Percentiles rank a stretch among this genome's conserved stretches.
Conservation (phyloP, 1,139 yeast species). For the Yamadazyma membranifaciens region DNA sequence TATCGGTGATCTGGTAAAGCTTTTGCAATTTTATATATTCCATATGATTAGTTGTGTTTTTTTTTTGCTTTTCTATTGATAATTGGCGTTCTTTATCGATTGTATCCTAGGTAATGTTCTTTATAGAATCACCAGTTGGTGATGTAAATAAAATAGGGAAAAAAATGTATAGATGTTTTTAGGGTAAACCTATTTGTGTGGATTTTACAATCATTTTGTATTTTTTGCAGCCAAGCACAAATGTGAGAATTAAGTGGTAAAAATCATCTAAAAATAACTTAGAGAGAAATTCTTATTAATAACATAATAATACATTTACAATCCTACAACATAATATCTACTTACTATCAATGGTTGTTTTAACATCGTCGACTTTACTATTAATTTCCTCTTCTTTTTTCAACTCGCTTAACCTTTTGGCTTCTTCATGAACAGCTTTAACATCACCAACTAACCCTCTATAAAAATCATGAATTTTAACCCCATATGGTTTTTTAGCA, state of each 20-base stretch:
- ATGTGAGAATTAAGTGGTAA: not conserved
- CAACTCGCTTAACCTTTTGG: constrained; percentile 63
- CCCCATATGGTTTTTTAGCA: constrained; percentile 31
- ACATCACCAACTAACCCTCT: constrained; percentile 54
- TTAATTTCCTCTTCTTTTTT: constrained; percentile 33
- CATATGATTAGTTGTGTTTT: not conserved
- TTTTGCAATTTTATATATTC: constrained; percentile 2
- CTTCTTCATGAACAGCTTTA: constrained; percentile 68
- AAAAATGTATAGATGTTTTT: not conserved
- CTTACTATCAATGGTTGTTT: not conserved
- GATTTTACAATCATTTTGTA: not conserved
- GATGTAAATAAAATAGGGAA: too few relatives aligned
- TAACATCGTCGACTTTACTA: constrained; percentile 14
- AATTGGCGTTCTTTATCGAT: too few relatives aligned
- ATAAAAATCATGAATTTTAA: constrained; percentile 36
- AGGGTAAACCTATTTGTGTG: too few relatives aligned
- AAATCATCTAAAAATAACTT: not conserved
- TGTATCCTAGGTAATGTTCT: too few relatives aligned
- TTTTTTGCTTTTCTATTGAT: too few relatives aligned
- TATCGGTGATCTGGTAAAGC: not conserved
- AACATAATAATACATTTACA: constrained; percentile 1
- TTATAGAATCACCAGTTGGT: too few relatives aligned
- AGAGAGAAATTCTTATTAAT: not conserved
- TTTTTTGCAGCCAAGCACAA: constrained; percentile 3
- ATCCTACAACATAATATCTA: constrained; percentile 6